Evolutionary conservation across 225 moss, liverwort and hornwort genomes (phyloP), one percentile per base, ranked within the genome.

Genomic region (Pleurozium schreberi): DNA sequence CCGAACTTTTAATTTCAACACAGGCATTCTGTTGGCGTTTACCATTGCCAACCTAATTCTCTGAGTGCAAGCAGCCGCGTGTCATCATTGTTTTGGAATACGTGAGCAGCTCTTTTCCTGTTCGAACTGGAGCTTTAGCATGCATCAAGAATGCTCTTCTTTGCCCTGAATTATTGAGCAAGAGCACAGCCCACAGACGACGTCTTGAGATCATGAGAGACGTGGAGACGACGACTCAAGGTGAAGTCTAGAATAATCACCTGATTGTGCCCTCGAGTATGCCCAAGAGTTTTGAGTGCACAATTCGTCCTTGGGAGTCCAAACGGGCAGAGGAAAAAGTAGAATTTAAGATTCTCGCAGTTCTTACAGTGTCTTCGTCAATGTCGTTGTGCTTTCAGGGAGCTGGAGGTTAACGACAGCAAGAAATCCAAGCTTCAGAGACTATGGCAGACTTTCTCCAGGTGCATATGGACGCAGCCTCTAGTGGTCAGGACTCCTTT

Each of bases 391-490:
- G 57, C 75, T 40, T 86, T 65, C 88, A 93, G 89, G 83, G 73
- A 85, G 45, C 45, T 83, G 27, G 89, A 84, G 55, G 38, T 86
- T 61, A 83, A 81, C 22, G 70, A 91, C 67, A 83, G 83, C 74
- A 86, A 87, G 65, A 89, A 65, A 80, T 77, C 71, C 76, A 73
- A 87, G 73, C 82, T 88, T 59, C 89, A 89, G 82, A 91, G 82
- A 53, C 42, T 77, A 71, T 91, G 91, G 92, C 64, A 38, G 18
- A 45, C 58, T 12, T 89, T 92, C 63, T 87, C 78, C n/a, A 77
- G 87, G 80, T 90, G 87, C 30, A 67, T 94, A 19, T 94, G 94
- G 94, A 94, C 94, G 85, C 94, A 94, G 80, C 91, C 93, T 10
- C 85, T 94, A 70, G 82, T 94, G 58, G 92, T 94, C 75, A 90